Base-by-base conservation (phyloP, 2,329 filamentous ascomycete species). In the Penicillium sp. region DNA sequence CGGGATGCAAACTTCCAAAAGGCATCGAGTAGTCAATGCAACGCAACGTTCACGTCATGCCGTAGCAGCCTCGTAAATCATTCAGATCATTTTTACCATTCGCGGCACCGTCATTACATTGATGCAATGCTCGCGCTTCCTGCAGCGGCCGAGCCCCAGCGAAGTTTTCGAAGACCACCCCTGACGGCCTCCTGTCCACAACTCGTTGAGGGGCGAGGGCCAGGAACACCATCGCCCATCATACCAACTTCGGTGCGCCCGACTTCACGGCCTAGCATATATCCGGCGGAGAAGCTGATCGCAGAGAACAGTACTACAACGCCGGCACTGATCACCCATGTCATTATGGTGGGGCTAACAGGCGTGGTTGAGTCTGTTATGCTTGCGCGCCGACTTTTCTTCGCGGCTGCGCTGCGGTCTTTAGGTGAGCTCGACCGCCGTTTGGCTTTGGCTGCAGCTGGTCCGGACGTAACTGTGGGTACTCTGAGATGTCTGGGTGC, bases 251-350 rank as follows among this genome's bases (percentile, higher is more conserved):
- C 84, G 2, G 80, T 72, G 48, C 78, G 75, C 1, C 83, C 83
- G 4, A 83, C 79, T 59, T 87, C 84, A 51, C 79, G 79, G 10
- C 85, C 85, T 13, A 86, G 76, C 13, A 82, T 81, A 63, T 87
- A 87, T 1, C 85, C 85, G 4, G 85, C 85, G 1, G 83, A 83
- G 68, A 87, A 88, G 62, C 83, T 85, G 57, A 87, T 80, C 2
- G 85, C 85, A 14, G 82, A 85, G 52, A 87, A 81, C 0, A 87
- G 76, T 2, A 87, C 83, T 1, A 87, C 83, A 16, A 87, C 84
- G 2, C 85, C 84, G 0, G 85, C 85, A 46, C 83, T 85, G 44
- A 87, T 81, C 4, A 87, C 82, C 85, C 85, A 88, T 0, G 85
- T 86, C 61, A 87, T 80, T 8, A 87, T 72, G 0, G 85, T 87